Evolutionary conservation across 192 early-diverging fungal species (phyloP).

Genomic region (Coemansia sp.): DNA sequence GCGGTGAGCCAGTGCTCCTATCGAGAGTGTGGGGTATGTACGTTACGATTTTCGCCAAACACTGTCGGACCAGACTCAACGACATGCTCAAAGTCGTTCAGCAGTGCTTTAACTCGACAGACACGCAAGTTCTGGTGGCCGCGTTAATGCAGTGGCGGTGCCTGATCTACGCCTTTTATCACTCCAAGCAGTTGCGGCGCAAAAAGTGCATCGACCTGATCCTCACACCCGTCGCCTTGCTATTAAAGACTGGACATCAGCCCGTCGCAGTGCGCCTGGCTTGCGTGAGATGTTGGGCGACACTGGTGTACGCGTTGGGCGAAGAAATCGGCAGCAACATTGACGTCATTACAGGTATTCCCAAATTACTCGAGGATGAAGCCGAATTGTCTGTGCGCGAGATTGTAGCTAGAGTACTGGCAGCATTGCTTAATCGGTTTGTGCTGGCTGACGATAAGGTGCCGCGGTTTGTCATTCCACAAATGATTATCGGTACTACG

Average conservation of each 20-base stretch:
- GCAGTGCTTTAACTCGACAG: slow-evolving; percentile 45
- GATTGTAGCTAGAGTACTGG: slow-evolving; percentile 33
- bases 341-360: slow-evolving; percentile 18
- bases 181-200: slow-evolving; percentile 28
- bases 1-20: slow-evolving; percentile 28
- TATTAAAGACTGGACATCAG: slow-evolving; percentile 10
- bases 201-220: slow-evolving; percentile 35
- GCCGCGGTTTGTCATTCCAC: slow-evolving; percentile 41
- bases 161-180: slow-evolving; percentile 49
- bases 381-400: slow-evolving; percentile 19
- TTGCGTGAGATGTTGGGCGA: slow-evolving; percentile 50
- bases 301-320: slow-evolving; percentile 51
- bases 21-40: slow-evolving; percentile 54
- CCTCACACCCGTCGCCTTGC: slow-evolving; percentile 30
- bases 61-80: slow-evolving; percentile 29
- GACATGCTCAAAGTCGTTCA: slow-evolving; percentile 35
- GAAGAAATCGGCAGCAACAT: slow-evolving; percentile 35
- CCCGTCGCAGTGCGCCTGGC: slow-evolving; percentile 28
- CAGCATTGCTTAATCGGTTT: slow-evolving; percentile 31
- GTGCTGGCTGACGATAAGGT: slow-evolving; percentile 22
- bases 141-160: slow-evolving; percentile 57
- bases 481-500: slow-evolving; percentile 54
- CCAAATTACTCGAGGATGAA: neutral
- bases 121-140: slow-evolving; percentile 24
- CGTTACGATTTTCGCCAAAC: slow-evolving; percentile 37